Evolutionary conservation across 1,284 basidiomycete species (phyloP).

Genomic region (Sporisorium exsertum): DNA sequence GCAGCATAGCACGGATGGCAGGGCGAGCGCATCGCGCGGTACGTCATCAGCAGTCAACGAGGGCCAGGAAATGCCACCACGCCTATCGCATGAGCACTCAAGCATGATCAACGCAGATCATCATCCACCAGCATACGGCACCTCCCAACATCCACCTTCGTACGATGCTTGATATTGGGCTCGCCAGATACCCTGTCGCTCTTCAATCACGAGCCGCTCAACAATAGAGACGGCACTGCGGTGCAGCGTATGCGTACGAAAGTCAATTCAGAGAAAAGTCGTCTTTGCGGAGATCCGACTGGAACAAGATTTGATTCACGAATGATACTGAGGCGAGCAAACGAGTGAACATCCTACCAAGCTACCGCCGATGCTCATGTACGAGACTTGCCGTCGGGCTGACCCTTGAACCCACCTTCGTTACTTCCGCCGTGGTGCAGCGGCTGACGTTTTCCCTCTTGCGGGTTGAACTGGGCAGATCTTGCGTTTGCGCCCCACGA

Average conservation of each 20-base stretch:
- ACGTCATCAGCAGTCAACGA: not conserved
- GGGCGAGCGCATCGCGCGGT: not conserved
- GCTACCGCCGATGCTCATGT: slow-evolving; percentile 9
- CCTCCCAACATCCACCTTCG: slow-evolving; percentile 43
- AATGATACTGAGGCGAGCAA: not conserved
- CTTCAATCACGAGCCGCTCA: not conserved
- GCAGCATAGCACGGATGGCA: not conserved
- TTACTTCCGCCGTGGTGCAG: slow-evolving; percentile 51
- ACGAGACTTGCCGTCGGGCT: slow-evolving; percentile 31
- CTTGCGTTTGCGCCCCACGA: slow-evolving; percentile 49
- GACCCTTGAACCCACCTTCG: slow-evolving; percentile 51
- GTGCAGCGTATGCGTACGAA: not conserved
- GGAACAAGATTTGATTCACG: not conserved
- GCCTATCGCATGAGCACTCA: not conserved
- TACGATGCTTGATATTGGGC: slow-evolving; percentile 26
- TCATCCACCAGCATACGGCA: slow-evolving; percentile 42
- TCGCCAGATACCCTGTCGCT: slow-evolving; percentile 1
- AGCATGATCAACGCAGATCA: slow-evolving; percentile 9
- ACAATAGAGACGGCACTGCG: not conserved
- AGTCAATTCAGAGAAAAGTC: not conserved
- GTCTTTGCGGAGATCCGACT: not conserved
- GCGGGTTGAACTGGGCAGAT: slow-evolving; percentile 51
- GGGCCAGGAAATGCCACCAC: not conserved
- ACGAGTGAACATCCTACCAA: not conserved
- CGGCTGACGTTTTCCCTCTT: slow-evolving; percentile 52